phyloP scores from a whole-genome alignment of 2,329 filamentous ascomycete genomes.

The Fusarium euwallaceae region DNA sequence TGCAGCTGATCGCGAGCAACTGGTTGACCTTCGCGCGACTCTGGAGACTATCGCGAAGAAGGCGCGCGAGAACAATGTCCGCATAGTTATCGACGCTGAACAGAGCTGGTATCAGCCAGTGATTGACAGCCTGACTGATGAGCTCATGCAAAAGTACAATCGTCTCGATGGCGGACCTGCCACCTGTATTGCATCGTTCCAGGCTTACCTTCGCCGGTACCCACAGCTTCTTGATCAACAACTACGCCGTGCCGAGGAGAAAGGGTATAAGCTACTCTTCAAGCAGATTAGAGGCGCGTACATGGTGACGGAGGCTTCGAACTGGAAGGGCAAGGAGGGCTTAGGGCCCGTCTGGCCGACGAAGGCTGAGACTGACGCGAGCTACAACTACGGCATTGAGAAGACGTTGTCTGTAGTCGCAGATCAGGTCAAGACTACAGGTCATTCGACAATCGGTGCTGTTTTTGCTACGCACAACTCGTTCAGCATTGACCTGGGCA shows the following conservation, averaged over 20 bases:
- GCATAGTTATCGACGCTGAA: constrained; percentile 40
- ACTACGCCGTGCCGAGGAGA: constrained; percentile 33
- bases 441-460: constrained; percentile 19
- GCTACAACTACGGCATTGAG: constrained; percentile 32
- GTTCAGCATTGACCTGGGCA: constrained; percentile 25
- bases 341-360: constrained; percentile 25
- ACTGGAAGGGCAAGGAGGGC: constrained; percentile 15
- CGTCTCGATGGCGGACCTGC: constrained; percentile 27
- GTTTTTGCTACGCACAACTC: constrained; percentile 33
- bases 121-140: constrained; percentile 36
- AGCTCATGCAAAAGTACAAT: constrained; percentile 43
- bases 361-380: constrained; percentile 20
- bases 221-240: constrained; percentile 42
- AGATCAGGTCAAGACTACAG: constrained; percentile 13
- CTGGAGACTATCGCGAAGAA: constrained; percentile 32
- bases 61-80: constrained; percentile 36
- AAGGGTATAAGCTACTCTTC: constrained; percentile 40
- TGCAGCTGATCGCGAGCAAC: constrained; percentile 26
- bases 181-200: constrained; percentile 36
- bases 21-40: constrained; percentile 20
- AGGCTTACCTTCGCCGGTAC: constrained; percentile 38
- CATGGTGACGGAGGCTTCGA: constrained; percentile 25
- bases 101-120: constrained; percentile 42
- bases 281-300: constrained; percentile 32
- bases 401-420: constrained; percentile 23